Conservation (phyloP, 495 filamentous ascomycete genomes). For the Daldinia concentrica region DNA sequence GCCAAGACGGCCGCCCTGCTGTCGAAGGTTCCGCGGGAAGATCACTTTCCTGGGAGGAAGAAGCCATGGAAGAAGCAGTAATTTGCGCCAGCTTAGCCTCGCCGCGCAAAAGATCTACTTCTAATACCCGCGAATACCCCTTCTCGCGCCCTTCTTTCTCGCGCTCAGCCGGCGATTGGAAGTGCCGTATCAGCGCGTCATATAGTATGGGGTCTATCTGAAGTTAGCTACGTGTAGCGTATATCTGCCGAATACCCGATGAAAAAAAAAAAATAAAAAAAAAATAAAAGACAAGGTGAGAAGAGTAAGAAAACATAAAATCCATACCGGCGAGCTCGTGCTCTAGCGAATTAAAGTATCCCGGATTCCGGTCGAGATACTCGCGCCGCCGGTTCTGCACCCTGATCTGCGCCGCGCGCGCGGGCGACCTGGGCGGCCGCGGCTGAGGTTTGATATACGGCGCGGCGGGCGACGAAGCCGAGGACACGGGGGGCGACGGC, state of each 20-base stretch:
- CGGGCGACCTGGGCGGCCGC: constrained; percentile 49
- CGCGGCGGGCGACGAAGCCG: constrained; percentile 18
- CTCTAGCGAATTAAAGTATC: constrained; percentile 52
- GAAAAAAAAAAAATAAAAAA: no score
- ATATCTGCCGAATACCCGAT: not conserved
- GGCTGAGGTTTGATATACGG: constrained; percentile 49
- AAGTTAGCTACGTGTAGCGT: constrained; percentile 44
- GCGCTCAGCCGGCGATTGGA: constrained; percentile 76
- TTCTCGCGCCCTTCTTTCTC: constrained; percentile 74
- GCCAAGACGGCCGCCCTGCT: constrained; percentile 8
- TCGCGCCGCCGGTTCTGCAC: constrained; percentile 56
- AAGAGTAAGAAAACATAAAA: not conserved
- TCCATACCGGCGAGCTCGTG: constrained; percentile 56
- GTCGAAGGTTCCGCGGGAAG: not conserved
- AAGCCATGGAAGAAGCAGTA: constrained; percentile 17
- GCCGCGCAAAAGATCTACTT: constrained; percentile 74
- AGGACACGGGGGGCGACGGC: constrained; percentile 25
- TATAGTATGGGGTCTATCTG: constrained; percentile 78
- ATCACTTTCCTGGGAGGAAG: not conserved
- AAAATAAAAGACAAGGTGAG: not conserved
- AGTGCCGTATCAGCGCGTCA: constrained; percentile 79
- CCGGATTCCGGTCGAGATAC: constrained; percentile 52
- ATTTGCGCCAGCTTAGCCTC: constrained; percentile 77
- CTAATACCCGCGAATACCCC: constrained; percentile 77
- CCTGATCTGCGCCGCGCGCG: constrained; percentile 48